Conservation (phyloP, 2,329 filamentous ascomycete genomes). For the Neonectria faginata region DNA sequence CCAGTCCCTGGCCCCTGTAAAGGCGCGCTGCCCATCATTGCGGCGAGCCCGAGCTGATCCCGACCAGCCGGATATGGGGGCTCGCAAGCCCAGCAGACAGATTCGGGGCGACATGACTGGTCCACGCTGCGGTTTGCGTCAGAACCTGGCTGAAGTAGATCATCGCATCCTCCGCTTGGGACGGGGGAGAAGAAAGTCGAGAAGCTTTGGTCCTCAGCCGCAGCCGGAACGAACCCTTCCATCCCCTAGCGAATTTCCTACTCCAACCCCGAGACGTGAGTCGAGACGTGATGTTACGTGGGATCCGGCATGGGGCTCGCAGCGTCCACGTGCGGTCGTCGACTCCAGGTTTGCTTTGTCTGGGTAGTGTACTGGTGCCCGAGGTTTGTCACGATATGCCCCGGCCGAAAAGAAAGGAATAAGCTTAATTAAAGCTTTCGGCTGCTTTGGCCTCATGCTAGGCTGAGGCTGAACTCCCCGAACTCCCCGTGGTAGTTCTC, state of each 20-base stretch:
- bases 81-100: slow-evolving; percentile 4
- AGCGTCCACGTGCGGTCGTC: slow-evolving; percentile 10
- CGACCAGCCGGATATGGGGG: slow-evolving; percentile 4
- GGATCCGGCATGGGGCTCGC: slow-evolving; percentile 1
- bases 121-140: slow-evolving; percentile 11
- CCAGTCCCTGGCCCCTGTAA: not conserved
- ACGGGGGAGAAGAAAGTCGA: not conserved
- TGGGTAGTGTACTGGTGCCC: not conserved
- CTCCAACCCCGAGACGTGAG: not conserved
- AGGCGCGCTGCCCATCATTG: not conserved
- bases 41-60: slow-evolving; percentile 22
- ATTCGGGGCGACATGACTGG: slow-evolving; percentile 13
- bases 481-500: slow-evolving; percentile 33
- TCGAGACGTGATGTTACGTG: slow-evolving; percentile 7
- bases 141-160: slow-evolving; percentile 25
- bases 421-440: slow-evolving; percentile 36
- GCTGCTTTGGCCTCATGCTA: not conserved
- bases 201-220: slow-evolving; percentile 10
- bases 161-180: slow-evolving; percentile 7
- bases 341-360: not conserved
- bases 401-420: slow-evolving; percentile 22
- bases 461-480: slow-evolving; percentile 20
- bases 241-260: not conserved
- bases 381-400: not conserved
- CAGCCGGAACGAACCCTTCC: not conserved